Percentiles rank a stretch among this genome's conserved stretches.
Evolutionary conservation across 2,329 filamentous ascomycete genomes (phyloP).

Genomic region (Ceratocystis huliohia): DNA sequence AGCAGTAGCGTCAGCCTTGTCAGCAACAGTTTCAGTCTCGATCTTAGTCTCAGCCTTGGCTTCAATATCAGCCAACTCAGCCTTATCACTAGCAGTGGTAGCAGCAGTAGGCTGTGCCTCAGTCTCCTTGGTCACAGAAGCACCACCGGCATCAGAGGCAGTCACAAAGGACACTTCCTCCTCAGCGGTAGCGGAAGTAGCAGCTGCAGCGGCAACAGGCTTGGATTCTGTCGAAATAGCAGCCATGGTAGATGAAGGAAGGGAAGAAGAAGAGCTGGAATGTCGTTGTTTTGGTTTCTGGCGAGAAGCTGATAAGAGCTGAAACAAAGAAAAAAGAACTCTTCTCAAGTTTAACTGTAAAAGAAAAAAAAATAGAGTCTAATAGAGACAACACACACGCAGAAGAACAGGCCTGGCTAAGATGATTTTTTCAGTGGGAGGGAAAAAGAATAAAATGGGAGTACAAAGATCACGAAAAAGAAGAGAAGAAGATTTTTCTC

Average conservation of each 20-base stretch:
- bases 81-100: neutral
- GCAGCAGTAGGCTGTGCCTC: neutral
- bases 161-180: slow-evolving; percentile 4
- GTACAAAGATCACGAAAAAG: neutral
- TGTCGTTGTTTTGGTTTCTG: slow-evolving; percentile 22
- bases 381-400: neutral
- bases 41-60: neutral
- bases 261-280: slow-evolving; percentile 21
- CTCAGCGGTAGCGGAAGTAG: neutral
- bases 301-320: slow-evolving; percentile 6
- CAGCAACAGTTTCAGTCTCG: neutral
- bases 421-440: neutral
- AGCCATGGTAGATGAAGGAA: slow-evolving; percentile 11
- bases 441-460: neutral
- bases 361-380: slow-evolving; percentile 12
- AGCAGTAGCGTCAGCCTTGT: neutral
- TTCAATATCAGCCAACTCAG: neutral
- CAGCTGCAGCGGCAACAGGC: neutral
- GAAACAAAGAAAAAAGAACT: neutral
- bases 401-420: neutral
- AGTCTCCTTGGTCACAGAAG: neutral
- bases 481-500: neutral
- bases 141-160: slow-evolving; percentile 1
- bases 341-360: too few relatives aligned
- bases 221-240: slow-evolving; percentile 6